Base-by-base conservation (phyloP, 139 green algal species). In the Coelastrella sp. region DNA sequence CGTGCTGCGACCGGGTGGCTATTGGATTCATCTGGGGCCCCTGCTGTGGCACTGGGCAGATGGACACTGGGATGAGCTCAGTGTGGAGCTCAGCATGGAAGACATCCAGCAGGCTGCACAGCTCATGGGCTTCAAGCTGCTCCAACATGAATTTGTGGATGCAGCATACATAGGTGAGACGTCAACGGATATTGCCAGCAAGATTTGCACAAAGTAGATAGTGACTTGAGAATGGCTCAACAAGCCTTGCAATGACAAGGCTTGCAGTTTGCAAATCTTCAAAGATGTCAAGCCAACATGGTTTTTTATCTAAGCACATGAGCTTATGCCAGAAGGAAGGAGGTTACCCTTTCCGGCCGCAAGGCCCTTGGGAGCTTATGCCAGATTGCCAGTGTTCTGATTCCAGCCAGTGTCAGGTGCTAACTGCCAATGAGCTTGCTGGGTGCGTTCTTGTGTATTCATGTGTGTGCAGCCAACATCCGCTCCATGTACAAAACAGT, bases 31-130 rank as follows among this genome's bases (percentile, higher is more conserved):
- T 91, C 89, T 99, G 17, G 98, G 98, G 9, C 98, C 98, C 3
- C 93, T 99, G 91, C 95, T 99, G 73, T 99, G 98, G 92, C 98
- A 99, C 93, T 99, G 98, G 96, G 96, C 95, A 22, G 96, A 98
- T 65, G 61, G 78, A 24, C 57, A 76, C 57, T 92, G 92, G 58
- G 93, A 92, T 19, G 80, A 91, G 57, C 73, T 97, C 84, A 96
- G 93, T 56, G 87, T 99, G 6, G 97, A 99, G 93, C 83, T 98
- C 25, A 93, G 90, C 5, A 88, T 98, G 68, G 93, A 93, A 10
- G 96, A 97, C 8, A 92, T 99, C 8, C 85, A 92, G 72, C 58
- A 85, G 14, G 90, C 95, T 24, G 94, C 96, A 7, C 78, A 57
- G 24, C 87, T 91, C 56, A 87, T 97, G 35, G 94, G 96, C 9